Base-by-base conservation (phyloP, 257 asterid species). In the Solanum peruvianum region DNA sequence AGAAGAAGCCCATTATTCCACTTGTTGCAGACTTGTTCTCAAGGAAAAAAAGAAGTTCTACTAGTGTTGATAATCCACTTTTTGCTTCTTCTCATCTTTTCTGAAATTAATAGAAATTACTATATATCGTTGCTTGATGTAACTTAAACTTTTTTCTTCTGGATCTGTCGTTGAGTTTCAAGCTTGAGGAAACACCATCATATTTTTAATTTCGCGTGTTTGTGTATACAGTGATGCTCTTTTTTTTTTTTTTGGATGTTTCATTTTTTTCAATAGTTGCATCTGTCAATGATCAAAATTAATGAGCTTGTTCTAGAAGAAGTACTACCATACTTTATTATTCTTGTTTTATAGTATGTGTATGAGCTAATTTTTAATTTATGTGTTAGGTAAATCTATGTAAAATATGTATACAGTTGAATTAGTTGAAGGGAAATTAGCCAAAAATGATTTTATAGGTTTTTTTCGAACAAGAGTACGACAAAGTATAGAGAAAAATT, bases 1-100 rank as follows among this genome's bases (percentile, higher is more conserved):
- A 86, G 84, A 93, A 92, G 93, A 96, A 96, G 92, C 98, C 98
- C 0, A 93, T 95, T 5, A 91, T 96, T 85, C 99, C 98, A 41
- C 92, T 96, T 2, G 89, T 96, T 18, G 96, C 93, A 45, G 96
- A 93, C 21, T 91, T 95, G 69, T 93, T 95, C 71, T 90, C 93
- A 7, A 92, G 92, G 91, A 96, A 92, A 83, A 96, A 93, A 72
- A 91, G 88, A 21, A 77, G 92, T 16, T 87, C 98, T 20, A 85
- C 90, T 15, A 52, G 92, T 31, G 84, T 92, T 89, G 87, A 91
- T 41, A 94, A 90, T 87, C 93, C 95, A 91, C 92, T 91, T 31
- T 92, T 87, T 90, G 83, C 94, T 60, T 92, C 94, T 82, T 85
- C 94, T 70, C 90, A 76, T 82, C 47, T 90, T 75, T 81, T 47